phyloP scores from a whole-genome alignment of 495 filamentous ascomycete genomes.

The Penicillium egyptiacum region DNA sequence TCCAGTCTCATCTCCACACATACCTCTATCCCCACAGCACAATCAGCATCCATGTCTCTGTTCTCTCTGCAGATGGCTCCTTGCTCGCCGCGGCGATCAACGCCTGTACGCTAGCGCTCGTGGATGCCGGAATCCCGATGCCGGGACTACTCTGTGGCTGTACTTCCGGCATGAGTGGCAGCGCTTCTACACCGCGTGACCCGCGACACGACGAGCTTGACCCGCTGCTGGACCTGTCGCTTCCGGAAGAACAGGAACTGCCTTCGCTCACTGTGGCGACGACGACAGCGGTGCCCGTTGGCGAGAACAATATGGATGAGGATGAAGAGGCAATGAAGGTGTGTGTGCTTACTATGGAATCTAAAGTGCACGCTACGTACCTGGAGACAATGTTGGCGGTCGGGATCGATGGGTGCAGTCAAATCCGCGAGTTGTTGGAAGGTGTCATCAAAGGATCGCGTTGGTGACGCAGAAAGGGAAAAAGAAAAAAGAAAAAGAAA shows the following conservation, averaged over 20 bases:
- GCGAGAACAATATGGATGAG: constrained; percentile 38
- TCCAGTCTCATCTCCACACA: constrained; percentile 72
- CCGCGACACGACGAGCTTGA: constrained; percentile 70
- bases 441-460: constrained; percentile 52
- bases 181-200: constrained; percentile 53
- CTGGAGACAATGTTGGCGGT: constrained; percentile 90
- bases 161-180: constrained; percentile 74
- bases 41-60: constrained; percentile 77
- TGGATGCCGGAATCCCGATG: constrained; percentile 96
- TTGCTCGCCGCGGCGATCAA: constrained; percentile 89
- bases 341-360: constrained; percentile 79
- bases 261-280: constrained; percentile 86
- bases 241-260: constrained; percentile 83
- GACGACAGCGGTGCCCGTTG: constrained; percentile 53
- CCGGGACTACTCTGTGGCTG: constrained; percentile 84
- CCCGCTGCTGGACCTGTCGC: constrained; percentile 84
- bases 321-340: constrained; percentile 64
- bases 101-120: constrained; percentile 84
- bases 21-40: constrained; percentile 87
- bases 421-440: constrained; percentile 72
- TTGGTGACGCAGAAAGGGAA: constrained; percentile 13
- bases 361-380: constrained; percentile 67
- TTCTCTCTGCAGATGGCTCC: constrained; percentile 89
- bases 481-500: constrained; percentile 1
- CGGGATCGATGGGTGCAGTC: constrained; percentile 86